These are phyloP conservation scores for Epichloe baconii DNA, from an alignment of 2,329 filamentous ascomycete genomes.

Conservation along the genomic window DNA sequence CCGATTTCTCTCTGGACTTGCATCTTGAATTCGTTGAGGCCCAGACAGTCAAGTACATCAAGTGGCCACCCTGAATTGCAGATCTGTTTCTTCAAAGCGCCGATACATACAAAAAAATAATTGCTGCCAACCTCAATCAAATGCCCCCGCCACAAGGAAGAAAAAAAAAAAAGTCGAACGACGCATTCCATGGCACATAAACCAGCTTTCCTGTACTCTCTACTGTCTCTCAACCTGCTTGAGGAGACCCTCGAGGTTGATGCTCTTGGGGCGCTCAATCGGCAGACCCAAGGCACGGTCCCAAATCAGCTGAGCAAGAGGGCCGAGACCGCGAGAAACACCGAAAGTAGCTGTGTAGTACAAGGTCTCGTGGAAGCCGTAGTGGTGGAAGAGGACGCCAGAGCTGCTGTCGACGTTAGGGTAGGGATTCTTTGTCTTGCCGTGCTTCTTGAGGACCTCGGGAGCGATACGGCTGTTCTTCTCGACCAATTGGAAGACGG, in stretches of 20 bases:
- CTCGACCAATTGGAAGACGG: slow-evolving; percentile 88
- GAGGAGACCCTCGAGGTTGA: slow-evolving; percentile 77
- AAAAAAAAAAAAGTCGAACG: background rate
- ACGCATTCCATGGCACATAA: background rate
- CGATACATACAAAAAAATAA: slow-evolving; percentile 12
- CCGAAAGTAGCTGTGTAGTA: slow-evolving; percentile 77
- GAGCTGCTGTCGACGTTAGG: slow-evolving; percentile 93
- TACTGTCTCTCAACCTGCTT: slow-evolving; percentile 44
- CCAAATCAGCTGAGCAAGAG: slow-evolving; percentile 91
- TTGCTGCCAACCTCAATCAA: slow-evolving; percentile 7
- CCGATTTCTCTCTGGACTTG: too few relatives aligned
- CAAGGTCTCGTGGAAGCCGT: slow-evolving; percentile 90
- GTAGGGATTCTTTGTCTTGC: slow-evolving; percentile 97
- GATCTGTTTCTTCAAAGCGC: too few relatives aligned
- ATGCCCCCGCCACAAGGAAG: too few relatives aligned
- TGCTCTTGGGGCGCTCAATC: slow-evolving; percentile 96
- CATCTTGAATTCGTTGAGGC: too few relatives aligned
- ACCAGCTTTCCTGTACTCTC: background rate
- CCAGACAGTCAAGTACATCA: too few relatives aligned
- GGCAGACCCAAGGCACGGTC: slow-evolving; percentile 85
- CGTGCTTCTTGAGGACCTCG: slow-evolving; percentile 80
- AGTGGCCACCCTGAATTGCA: too few relatives aligned
- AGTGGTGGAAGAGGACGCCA: slow-evolving; percentile 94
- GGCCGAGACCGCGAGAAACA: slow-evolving; percentile 62
- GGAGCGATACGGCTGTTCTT: slow-evolving; percentile 88